phyloP scores from a whole-genome alignment of 352 stramenopile genomes.

The Phytophthora crassamura region DNA sequence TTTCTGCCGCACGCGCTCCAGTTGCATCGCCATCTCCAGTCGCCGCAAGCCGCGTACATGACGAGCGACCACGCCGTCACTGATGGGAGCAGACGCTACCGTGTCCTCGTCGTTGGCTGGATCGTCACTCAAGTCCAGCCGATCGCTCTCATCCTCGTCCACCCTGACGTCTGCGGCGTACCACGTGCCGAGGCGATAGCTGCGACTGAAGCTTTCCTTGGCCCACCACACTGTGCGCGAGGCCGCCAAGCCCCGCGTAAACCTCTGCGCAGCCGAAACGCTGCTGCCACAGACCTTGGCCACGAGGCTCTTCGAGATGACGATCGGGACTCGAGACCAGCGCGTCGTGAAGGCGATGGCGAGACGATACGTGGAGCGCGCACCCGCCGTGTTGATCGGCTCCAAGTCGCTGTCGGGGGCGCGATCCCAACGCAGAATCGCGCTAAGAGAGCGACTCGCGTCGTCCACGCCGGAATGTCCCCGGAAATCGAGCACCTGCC shows the following conservation, averaged over 20 bases:
- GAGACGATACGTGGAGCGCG: conserved; percentile 67
- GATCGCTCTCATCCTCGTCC: conserved; percentile 19
- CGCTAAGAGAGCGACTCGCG: conserved; percentile 55
- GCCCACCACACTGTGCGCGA: conserved; percentile 78
- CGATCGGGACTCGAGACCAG: conserved; percentile 59
- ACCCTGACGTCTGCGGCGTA: conserved; percentile 60
- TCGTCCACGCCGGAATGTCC: conserved; percentile 39
- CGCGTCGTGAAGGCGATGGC: conserved; percentile 58
- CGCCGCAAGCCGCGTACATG: conserved; percentile 54
- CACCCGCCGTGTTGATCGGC: conserved; percentile 43
- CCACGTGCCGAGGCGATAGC: conserved; percentile 79
- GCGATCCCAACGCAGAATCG: conserved; percentile 67
- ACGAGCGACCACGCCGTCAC: conserved; percentile 18
- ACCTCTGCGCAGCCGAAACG: conserved; percentile 53
- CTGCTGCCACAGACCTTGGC: conserved; percentile 61
- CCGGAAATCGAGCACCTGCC: conserved; percentile 50
- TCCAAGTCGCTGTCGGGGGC: conserved; percentile 33
- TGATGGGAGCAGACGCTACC: conserved; percentile 10
- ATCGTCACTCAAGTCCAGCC: background rate
- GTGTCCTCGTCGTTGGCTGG: background rate
- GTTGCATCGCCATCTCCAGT: conserved; percentile 56
- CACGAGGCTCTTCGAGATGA: conserved; percentile 75
- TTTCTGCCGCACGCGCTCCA: conserved; percentile 74
- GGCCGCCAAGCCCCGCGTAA: conserved; percentile 53
- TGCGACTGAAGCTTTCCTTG: conserved; percentile 77